These are phyloP conservation scores for Ceratocystis huliohia DNA, from an alignment of 2,329 filamentous ascomycete genomes.

Conservation along the genomic window DNA sequence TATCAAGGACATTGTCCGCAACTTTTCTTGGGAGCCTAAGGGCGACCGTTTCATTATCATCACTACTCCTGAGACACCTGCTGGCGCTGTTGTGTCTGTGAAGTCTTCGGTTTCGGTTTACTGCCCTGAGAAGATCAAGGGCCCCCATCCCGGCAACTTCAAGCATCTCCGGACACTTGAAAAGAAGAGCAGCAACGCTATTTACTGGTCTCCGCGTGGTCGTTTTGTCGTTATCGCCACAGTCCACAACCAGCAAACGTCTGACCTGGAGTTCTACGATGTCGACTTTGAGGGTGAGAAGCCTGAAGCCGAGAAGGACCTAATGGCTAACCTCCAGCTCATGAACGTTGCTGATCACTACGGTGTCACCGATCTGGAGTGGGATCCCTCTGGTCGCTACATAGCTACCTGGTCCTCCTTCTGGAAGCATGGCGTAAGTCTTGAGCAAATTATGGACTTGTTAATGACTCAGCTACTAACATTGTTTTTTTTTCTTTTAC, in stretches of 20 bases:
- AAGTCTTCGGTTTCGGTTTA: slow-evolving; percentile 96
- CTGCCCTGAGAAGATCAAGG: slow-evolving; percentile 90
- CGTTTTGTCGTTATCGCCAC: slow-evolving; percentile 92
- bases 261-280: slow-evolving; percentile 95
- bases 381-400: slow-evolving; percentile 92
- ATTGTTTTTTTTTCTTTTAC: background rate
- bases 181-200: slow-evolving; percentile 99
- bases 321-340: slow-evolving; percentile 85
- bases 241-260: slow-evolving; percentile 82
- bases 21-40: slow-evolving; percentile 99
- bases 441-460: background rate
- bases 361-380: slow-evolving; percentile 93
- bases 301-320: slow-evolving; percentile 80
- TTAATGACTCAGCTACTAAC: background rate
- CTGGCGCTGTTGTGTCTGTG: slow-evolving; percentile 67
- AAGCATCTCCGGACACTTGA: slow-evolving; percentile 89
- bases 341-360: slow-evolving; percentile 95
- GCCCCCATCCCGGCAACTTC: slow-evolving; percentile 71
- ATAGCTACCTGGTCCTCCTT: slow-evolving; percentile 85
- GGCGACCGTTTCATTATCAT: slow-evolving; percentile 96
- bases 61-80: slow-evolving; percentile 73
- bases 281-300: slow-evolving; percentile 97
- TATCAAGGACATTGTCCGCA: slow-evolving; percentile 97
- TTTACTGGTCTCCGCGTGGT: slow-evolving; percentile 96
- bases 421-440: slow-evolving; percentile 87